These are phyloP conservation scores for Pochonia chlamydosporia DNA, from an alignment of 2,329 filamentous ascomycete genomes.

Conservation along the genomic window DNA sequence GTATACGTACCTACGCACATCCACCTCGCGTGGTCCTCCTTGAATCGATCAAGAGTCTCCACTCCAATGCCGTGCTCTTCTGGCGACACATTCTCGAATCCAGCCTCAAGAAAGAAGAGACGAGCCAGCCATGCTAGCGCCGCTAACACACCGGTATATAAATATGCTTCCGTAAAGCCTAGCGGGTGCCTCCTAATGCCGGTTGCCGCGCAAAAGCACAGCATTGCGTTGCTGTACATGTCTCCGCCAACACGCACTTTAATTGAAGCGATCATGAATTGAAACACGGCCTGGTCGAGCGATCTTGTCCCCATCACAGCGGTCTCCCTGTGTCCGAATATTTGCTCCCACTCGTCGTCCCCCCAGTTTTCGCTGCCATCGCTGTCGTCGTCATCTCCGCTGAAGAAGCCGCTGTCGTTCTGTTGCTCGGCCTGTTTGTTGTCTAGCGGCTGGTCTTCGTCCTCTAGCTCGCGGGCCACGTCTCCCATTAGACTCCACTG, in stretches of 20 bases:
- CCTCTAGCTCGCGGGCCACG: not conserved
- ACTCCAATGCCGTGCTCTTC: not conserved
- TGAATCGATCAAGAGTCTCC: not conserved
- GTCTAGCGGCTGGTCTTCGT: not conserved
- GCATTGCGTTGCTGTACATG: not conserved
- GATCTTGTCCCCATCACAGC: not conserved
- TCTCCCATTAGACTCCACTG: not conserved
- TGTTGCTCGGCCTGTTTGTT: not conserved
- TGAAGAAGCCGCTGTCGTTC: not conserved
- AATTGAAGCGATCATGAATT: not conserved
- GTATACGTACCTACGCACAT: not conserved
- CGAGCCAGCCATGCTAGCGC: not conserved
- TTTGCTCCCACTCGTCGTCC: not conserved
- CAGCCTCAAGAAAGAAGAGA: not conserved
- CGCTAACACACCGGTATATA: not conserved
- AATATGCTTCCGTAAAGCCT: not conserved
- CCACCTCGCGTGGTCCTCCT: not conserved
- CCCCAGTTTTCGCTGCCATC: conserved; percentile 7
- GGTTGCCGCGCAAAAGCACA: not conserved
- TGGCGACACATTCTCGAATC: not conserved
- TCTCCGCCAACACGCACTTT: not conserved
- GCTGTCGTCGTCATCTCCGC: not conserved
- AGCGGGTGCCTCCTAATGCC: not conserved
- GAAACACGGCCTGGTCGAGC: not conserved
- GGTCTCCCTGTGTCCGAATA: not conserved